Evolutionary conservation across 163 green algal species (phyloP).

Genomic region (Prototheca cutis): DNA sequence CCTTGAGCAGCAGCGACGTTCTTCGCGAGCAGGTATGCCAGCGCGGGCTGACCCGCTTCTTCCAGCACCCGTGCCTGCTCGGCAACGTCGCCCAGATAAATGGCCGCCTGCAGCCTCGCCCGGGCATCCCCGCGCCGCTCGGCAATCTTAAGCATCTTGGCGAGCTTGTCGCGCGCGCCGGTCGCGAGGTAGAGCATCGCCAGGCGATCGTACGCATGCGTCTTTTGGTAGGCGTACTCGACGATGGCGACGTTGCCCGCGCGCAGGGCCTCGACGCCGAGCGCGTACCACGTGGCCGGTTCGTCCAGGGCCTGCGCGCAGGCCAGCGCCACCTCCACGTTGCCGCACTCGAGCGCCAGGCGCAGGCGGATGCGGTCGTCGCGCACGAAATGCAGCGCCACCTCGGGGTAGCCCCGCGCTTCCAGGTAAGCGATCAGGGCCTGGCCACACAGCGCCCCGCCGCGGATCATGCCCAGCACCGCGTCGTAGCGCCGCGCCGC

Average conservation of each 20-base stretch:
- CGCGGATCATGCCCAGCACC: constrained; percentile 86
- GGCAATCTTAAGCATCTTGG: constrained; percentile 97
- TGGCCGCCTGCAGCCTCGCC: constrained; percentile 89
- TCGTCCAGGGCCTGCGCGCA: constrained; percentile 84
- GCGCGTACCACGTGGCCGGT: constrained; percentile 88
- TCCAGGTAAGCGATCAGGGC: constrained; percentile 98
- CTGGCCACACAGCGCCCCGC: constrained; percentile 78
- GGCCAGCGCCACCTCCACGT: constrained; percentile 91
- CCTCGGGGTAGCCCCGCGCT: constrained; percentile 96
- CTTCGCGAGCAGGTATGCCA: constrained; percentile 84
- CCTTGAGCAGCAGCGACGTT: neutral
- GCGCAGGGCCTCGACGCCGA: constrained; percentile 89
- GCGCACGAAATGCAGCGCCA: constrained; percentile 93
- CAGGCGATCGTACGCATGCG: constrained; percentile 95
- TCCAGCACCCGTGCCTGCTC: constrained; percentile 81
- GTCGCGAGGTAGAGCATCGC: constrained; percentile 98
- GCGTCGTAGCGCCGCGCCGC: constrained; percentile 84
- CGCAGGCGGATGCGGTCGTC: constrained; percentile 91
- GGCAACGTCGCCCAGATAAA: constrained; percentile 89
- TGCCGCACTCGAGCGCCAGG: constrained; percentile 91
- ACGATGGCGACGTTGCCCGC: constrained; percentile 97
- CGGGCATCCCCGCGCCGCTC: constrained; percentile 92
- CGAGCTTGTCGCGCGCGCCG: constrained; percentile 84
- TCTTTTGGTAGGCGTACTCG: constrained; percentile 98
- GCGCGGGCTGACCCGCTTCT: constrained; percentile 77